Base-by-base conservation (phyloP, 2,329 filamentous ascomycete genomes). In the Kalmusia sp. region DNA sequence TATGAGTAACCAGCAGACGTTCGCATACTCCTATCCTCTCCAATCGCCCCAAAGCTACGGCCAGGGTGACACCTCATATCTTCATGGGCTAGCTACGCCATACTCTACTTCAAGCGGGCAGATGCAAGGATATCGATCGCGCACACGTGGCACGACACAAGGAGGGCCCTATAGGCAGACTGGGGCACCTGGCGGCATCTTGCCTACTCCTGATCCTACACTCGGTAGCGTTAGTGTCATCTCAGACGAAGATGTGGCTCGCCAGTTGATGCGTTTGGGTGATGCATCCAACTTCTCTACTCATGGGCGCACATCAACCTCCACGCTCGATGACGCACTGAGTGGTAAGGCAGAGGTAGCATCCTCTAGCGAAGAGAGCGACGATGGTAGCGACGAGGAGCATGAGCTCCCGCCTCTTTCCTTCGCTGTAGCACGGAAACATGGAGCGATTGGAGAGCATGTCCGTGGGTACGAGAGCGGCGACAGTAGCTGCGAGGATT, bases 171-270 rank as follows among this genome's bases (percentile, higher is more conserved):
- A 76, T 54, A 74, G 78, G 52, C 71, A 76, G 39, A 77, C 76
- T 43, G 71, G 65, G 30, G 74, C 80, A 58, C 87, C 87, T 49
- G 65, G 55, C 33, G 53, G 66, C 11, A 85, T 96, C 63, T 80
- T 97, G 59, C 93, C 93, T 17, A 99, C 95, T 2, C 95, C 95
- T 22, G 95, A 98, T 67, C 93, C 93, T n/a, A 99, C 95, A 11
- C 90, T 98, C 64, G 91, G 91, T 49, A 72, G 70, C 31, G 60
- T 61, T 41, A 98, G 93, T 77, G 96, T 92, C 74, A 93, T 99
- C 75, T 98, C 93, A 12, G 95, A 99, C 72, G 95, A 99, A 76
- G 95, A 99, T 76, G 95, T 98, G 57, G 95, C 95, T 52, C 88
- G 97, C 71, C 95, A 98, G 77, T 82, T 99, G 68, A 98, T 99